Conservation (phyloP, 2,329 filamentous ascomycete species). For the Coniochaeta sp. region DNA sequence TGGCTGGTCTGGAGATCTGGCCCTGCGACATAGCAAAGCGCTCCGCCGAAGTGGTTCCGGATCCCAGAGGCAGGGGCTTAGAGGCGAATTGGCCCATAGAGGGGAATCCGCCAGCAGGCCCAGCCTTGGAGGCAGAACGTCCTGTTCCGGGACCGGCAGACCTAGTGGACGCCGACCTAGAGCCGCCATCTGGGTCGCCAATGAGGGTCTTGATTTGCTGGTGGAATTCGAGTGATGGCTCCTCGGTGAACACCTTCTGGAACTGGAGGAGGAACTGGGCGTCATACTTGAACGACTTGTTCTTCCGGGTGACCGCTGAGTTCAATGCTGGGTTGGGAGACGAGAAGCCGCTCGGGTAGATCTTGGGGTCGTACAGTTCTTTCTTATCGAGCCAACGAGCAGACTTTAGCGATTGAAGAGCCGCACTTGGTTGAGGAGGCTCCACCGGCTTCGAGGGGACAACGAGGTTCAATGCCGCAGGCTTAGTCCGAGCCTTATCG, state of each 20-base stretch:
- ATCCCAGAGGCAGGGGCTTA: slow-evolving; percentile 59
- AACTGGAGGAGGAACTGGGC: slow-evolving; percentile 94
- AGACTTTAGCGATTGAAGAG: slow-evolving; percentile 86
- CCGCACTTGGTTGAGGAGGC: slow-evolving; percentile 85
- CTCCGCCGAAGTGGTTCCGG: slow-evolving; percentile 61
- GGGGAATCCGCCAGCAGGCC: slow-evolving; percentile 39
- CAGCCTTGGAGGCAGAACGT: slow-evolving; percentile 44
- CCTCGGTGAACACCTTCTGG: slow-evolving; percentile 92
- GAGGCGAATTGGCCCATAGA: slow-evolving; percentile 64
- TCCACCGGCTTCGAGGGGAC: slow-evolving; percentile 79
- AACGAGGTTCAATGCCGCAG: slow-evolving; percentile 79
- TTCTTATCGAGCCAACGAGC: slow-evolving; percentile 62
- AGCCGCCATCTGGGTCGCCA: slow-evolving; percentile 63
- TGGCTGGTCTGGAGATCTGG: slow-evolving; percentile 38
- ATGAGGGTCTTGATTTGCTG: slow-evolving; percentile 80
- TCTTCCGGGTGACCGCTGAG: slow-evolving; percentile 68
- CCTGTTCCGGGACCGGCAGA: slow-evolving; percentile 42
- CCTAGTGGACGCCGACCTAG: slow-evolving; percentile 55
- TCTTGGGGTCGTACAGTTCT: slow-evolving; percentile 65
- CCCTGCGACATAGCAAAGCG: slow-evolving; percentile 61
- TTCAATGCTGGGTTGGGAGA: slow-evolving; percentile 93
- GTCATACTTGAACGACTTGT: slow-evolving; percentile 86
- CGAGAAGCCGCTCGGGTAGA: slow-evolving; percentile 75
- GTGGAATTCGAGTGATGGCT: slow-evolving; percentile 90
- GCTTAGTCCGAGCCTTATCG: slow-evolving; percentile 64